Conservation (phyloP, 139 green algal species). For the Tetradesmus obliquus region DNA sequence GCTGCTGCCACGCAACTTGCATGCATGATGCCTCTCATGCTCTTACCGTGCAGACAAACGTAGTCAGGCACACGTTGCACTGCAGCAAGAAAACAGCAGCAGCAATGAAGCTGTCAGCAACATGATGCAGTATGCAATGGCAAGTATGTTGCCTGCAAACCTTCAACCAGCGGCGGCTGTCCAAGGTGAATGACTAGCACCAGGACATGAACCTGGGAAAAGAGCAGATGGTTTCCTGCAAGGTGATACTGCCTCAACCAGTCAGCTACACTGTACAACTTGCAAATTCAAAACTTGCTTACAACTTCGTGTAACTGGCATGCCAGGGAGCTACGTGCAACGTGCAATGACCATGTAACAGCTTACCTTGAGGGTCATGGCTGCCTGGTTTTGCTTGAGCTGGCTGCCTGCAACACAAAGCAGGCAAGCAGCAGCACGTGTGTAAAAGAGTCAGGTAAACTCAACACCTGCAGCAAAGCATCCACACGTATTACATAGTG, state of each 20-base stretch:
- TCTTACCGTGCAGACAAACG: conserved; percentile 69
- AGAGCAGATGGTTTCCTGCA: too few species aligned
- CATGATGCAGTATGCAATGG: background rate
- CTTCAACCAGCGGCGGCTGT: too few species aligned
- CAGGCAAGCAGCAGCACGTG: background rate
- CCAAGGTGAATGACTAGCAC: too few species aligned
- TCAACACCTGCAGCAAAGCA: background rate
- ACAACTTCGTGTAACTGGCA: background rate
- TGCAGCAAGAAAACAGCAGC: conserved; percentile 40
- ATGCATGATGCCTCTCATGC: background rate
- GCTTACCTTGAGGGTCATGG: conserved; percentile 57
- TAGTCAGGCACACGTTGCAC: conserved; percentile 66
- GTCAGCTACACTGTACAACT: too few species aligned
- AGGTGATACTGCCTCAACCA: too few species aligned
- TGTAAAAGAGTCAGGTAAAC: too few species aligned
- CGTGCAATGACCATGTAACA: background rate
- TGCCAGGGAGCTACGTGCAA: background rate
- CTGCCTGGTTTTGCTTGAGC: conserved; percentile 61
- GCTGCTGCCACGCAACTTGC: background rate
- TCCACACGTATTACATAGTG: too few species aligned
- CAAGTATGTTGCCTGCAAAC: too few species aligned
- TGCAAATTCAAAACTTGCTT: background rate
- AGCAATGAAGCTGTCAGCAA: background rate
- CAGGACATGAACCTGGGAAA: too few species aligned
- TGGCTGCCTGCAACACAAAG: conserved; percentile 53